A percentile compares a stretch with the other conserved stretches of the same genome.
phyloP scores from a whole-genome alignment of 768 basidiomycete genomes.

The Mycena albidolilacea region DNA sequence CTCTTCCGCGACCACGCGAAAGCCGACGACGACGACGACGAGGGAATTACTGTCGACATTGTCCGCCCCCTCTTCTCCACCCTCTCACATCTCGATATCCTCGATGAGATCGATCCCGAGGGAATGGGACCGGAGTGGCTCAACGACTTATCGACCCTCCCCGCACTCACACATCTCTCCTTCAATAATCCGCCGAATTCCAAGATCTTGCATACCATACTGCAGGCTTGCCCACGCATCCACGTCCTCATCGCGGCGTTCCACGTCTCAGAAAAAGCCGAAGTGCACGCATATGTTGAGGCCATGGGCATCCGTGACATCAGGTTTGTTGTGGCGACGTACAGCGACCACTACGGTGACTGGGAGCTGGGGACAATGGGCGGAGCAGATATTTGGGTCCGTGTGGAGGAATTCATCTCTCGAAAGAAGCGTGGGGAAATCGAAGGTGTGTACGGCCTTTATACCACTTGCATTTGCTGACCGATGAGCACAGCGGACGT shows the following conservation, averaged over 20 bases:
- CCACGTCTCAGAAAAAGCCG: background rate
- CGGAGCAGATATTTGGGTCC: conserved; percentile 17
- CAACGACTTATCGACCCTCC: background rate
- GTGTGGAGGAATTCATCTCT: conserved; percentile 18
- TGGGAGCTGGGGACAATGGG: conserved; percentile 6
- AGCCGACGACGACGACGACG: background rate
- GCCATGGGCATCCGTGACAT: background rate
- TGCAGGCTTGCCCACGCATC: background rate
- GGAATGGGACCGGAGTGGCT: background rate
- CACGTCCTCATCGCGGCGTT: conserved; percentile 8
- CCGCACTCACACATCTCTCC: background rate
- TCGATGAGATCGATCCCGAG: conserved; percentile 7
- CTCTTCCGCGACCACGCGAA: background rate
- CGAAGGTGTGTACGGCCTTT: background rate
- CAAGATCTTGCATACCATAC: background rate
- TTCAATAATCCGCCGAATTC: background rate
- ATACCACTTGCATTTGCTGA: background rate
- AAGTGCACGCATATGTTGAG: background rate
- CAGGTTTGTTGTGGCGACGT: conserved; percentile 9
- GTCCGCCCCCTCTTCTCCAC: conserved; percentile 1
- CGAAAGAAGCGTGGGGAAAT: conserved; percentile 17
- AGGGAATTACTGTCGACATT: background rate
- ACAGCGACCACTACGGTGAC: background rate
- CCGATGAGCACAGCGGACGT: background rate
- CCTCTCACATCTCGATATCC: conserved; percentile 8